Evolutionary conservation across 495 filamentous ascomycete genomes (phyloP).

Genomic region (Penicillium cataractarum): DNA sequence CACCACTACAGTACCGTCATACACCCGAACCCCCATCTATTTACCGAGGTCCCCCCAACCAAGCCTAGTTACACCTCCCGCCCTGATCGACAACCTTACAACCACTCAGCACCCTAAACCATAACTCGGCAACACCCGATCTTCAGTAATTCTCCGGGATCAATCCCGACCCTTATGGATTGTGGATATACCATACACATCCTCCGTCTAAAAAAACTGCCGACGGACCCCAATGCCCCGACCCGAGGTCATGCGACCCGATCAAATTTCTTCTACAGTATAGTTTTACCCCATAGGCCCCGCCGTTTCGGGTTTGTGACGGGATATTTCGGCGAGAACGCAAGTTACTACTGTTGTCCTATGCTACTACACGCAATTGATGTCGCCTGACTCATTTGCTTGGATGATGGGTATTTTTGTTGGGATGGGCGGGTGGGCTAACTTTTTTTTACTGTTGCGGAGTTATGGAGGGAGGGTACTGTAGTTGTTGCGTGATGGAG

Average conservation of each 20-base stretch:
- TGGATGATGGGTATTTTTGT: background rate
- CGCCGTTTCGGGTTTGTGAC: background rate
- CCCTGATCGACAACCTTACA: constrained; percentile 4
- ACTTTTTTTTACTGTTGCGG: too few species aligned
- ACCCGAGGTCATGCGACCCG: background rate
- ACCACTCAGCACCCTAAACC: background rate
- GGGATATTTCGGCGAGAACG: background rate
- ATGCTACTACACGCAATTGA: background rate
- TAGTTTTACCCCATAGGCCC: background rate
- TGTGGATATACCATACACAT: too few species aligned
- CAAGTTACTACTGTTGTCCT: too few species aligned
- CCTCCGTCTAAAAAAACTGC: too few species aligned
- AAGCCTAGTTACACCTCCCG: background rate
- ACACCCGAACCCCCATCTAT: background rate
- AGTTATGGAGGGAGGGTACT: background rate
- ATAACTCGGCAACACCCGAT: background rate
- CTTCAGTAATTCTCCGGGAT: background rate
- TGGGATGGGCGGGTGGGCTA: background rate
- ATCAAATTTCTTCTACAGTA: background rate
- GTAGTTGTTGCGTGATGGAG: background rate
- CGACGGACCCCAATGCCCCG: background rate
- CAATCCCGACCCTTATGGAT: background rate
- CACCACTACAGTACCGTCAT: background rate
- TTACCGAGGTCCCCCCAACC: constrained; percentile 21
- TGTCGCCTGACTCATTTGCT: background rate